Conservation (phyloP, 2,329 filamentous ascomycete species). For the Colletotrichum kahawae region DNA sequence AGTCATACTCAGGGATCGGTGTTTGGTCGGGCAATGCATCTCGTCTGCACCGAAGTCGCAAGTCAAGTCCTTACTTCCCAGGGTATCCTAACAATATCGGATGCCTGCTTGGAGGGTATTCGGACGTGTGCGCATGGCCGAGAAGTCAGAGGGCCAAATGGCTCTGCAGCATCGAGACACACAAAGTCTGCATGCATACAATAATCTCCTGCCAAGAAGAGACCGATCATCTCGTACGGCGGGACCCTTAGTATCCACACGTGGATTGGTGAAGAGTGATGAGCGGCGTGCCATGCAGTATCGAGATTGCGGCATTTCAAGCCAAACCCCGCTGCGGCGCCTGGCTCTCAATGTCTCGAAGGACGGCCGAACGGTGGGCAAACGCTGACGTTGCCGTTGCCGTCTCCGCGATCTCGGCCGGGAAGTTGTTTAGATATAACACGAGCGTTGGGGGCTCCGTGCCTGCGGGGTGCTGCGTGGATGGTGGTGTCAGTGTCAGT, state of each 20-base stretch:
- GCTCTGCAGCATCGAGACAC: neutral
- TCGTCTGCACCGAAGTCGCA: neutral
- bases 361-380: neutral
- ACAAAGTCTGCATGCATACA: neutral
- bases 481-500: neutral
- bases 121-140: neutral
- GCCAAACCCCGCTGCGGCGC: conserved; percentile 1
- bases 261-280: conserved; percentile 15
- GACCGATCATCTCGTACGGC: conserved; percentile 4
- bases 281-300: neutral
- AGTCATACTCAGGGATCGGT: neutral
- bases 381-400: conserved; percentile 12
- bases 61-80: neutral
- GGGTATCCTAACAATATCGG: neutral
- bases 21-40: neutral
- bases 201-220: neutral
- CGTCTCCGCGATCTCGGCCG: conserved; percentile 20
- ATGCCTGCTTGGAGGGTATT: neutral
- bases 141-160: neutral
- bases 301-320: conserved; percentile 19
- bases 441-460: conserved; percentile 3
- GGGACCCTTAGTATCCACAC: conserved; percentile 3
- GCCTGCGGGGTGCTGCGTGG: neutral
- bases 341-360: neutral
- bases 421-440: conserved; percentile 1